Evolutionary conservation across 2,329 filamentous ascomycete species (phyloP).

Genomic region (Tricladium varicosporioides): DNA sequence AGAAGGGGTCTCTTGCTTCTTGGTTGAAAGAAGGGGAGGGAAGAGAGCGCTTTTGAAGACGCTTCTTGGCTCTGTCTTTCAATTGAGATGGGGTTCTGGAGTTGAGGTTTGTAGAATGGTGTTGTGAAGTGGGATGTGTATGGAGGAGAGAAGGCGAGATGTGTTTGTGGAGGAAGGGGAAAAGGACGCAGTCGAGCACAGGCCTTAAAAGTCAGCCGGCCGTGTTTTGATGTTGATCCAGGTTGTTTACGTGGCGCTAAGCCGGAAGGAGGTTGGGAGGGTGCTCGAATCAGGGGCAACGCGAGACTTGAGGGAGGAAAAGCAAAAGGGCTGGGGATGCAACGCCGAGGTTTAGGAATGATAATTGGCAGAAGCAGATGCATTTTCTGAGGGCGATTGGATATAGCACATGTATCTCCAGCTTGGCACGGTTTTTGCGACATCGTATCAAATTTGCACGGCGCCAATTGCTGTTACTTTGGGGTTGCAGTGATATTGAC

Average conservation of each 20-base stretch:
- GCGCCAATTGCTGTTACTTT: not conserved
- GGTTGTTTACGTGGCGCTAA: not conserved
- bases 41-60: constrained; percentile 33
- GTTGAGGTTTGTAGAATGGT: constrained; percentile 8
- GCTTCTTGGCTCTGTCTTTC: constrained; percentile 28
- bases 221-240: not conserved
- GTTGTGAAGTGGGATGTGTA: constrained; percentile 7
- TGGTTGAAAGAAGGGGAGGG: constrained; percentile 46
- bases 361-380: not conserved
- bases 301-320: not conserved
- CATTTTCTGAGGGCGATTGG: not conserved
- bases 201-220: not conserved
- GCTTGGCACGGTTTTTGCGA: not conserved
- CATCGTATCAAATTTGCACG: not conserved
- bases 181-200: not conserved
- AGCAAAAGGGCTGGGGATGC: not conserved
- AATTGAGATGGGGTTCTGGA: constrained; percentile 6
- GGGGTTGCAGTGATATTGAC: not conserved
- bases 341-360: not conserved
- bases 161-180: constrained; percentile 1
- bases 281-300: not conserved
- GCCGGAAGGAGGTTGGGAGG: not conserved
- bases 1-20: constrained; percentile 66
- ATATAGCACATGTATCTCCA: not conserved
- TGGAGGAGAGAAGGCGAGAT: constrained; percentile 1